Percentiles rank a stretch among this genome's conserved stretches.
Conservation (phyloP, 2,329 filamentous ascomycete genomes). For the Tolypocladium endophyticum region DNA sequence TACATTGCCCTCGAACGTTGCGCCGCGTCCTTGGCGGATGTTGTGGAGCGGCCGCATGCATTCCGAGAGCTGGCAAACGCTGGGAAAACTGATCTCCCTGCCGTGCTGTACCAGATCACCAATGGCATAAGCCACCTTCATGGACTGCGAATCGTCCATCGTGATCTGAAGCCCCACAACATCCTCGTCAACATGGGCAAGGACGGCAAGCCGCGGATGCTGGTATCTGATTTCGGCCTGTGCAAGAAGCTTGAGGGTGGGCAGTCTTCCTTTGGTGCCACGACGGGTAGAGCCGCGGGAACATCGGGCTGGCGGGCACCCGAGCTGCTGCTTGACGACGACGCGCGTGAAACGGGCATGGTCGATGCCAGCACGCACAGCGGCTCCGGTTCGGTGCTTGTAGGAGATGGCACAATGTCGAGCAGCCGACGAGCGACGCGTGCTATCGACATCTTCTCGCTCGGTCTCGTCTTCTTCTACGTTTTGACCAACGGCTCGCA, state of each 20-base stretch:
- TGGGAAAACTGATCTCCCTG: constrained; percentile 65
- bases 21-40: constrained; percentile 83
- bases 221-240: constrained; percentile 95
- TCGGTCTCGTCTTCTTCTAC: constrained; percentile 97
- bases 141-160: constrained; percentile 85
- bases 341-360: constrained; percentile 40
- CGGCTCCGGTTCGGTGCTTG: constrained; percentile 47
- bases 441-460: constrained; percentile 93
- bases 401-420: constrained; percentile 45
- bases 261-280: constrained; percentile 89
- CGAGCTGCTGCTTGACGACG: constrained; percentile 77
- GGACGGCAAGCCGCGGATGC: constrained; percentile 62
- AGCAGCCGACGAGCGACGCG: constrained; percentile 73
- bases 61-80: constrained; percentile 61
- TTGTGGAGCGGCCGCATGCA: constrained; percentile 64
- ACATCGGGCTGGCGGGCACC: constrained; percentile 96
- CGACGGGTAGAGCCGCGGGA: constrained; percentile 84
- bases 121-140: constrained; percentile 84
- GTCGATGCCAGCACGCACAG: constrained; percentile 47
- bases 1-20: constrained; percentile 96
- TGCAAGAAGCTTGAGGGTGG: constrained; percentile 95
- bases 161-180: constrained; percentile 95
- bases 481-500: constrained; percentile 89
- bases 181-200: constrained; percentile 75
- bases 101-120: constrained; percentile 79